These are phyloP conservation scores for Sarcodon aspratus DNA, from an alignment of 768 basidiomycete species.

Conservation along the genomic window DNA sequence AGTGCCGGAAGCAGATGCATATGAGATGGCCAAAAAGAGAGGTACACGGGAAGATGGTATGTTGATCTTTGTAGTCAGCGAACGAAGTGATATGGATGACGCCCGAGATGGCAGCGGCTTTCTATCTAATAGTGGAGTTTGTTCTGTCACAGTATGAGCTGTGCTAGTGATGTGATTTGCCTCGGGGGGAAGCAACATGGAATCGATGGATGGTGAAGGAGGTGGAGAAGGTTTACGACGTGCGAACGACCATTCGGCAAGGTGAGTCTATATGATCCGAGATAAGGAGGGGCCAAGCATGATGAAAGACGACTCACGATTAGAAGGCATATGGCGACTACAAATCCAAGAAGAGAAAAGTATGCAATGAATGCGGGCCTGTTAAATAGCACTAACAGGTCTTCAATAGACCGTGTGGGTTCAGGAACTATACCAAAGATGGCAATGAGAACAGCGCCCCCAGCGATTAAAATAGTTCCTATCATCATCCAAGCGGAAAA, in stretches of 20 bases:
- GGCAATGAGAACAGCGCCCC: constrained; percentile 82
- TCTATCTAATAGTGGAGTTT: constrained; percentile 42
- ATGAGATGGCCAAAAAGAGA: constrained; percentile 67
- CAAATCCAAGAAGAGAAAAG: constrained; percentile 59
- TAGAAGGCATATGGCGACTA: constrained; percentile 47
- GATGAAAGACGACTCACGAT: constrained; percentile 36
- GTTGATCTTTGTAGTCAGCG: constrained; percentile 7
- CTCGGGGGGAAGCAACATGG: constrained; percentile 14
- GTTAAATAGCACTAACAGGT: constrained; percentile 66
- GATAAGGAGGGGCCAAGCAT: background rate
- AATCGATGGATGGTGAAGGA: constrained; percentile 22
- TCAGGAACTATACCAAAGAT: constrained; percentile 90
- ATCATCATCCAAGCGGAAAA: constrained; percentile 79
- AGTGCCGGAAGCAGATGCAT: constrained; percentile 80
- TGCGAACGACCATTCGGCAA: constrained; percentile 51
- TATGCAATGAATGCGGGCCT: constrained; percentile 73
- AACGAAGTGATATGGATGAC: constrained; percentile 12
- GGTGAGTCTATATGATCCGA: constrained; percentile 46
- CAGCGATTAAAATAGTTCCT: constrained; percentile 82
- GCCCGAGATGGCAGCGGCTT: constrained; percentile 17
- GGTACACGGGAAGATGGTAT: constrained; percentile 32
- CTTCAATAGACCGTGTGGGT: constrained; percentile 75
- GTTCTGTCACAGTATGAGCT: constrained; percentile 25
- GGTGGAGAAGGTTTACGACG: constrained; percentile 23
- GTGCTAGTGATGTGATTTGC: constrained; percentile 15